Evolutionary conservation across 768 basidiomycete genomes (phyloP), one percentile per base, ranked within the genome.

Genomic region (Agaricus subrufescens): DNA sequence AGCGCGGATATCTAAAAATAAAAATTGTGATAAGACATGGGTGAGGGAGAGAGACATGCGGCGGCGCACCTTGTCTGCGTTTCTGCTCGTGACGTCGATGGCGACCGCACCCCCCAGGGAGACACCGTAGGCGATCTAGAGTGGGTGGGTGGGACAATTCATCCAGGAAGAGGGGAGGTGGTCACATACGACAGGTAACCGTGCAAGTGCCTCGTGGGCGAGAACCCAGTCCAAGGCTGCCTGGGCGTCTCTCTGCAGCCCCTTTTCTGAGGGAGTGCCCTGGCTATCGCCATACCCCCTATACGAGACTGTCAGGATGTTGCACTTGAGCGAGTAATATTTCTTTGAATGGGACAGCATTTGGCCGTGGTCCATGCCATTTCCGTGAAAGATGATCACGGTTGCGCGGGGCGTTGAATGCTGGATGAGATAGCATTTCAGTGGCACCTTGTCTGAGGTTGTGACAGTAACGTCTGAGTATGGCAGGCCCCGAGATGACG

Each of bases 21-120:
- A 26, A 50, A 90, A 74, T 11, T 80, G 77, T 37, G 14, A 38
- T 23, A 26, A 46, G 12, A 56, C 27, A 30, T 8, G 50, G 29
- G 12, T 12, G 14, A 23, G 37, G 25, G 48, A 10, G 49, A 5
- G 27, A 25, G 44, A 47, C 5, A 48, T 7, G 10, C 14, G 76
- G 73, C 0, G 91, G 23, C 12, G 31, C 57, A 85, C 87, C 56
- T 83, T 77, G 37, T 79, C 68, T 1, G 83, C 74, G 64, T 93
- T 94, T 9, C 78, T 77, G 54, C 83, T 83, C 0, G 88, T 87
- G 7, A 93, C 84, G 68, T 92, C 85, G 45, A 96, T 87, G 3
- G 89, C 82, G 6, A 96, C 93, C 0, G 91, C 94, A 4, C 94
- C 94, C 3, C 94, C 94, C 34, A 94, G 85, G 8, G 83, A 87